Conservation (phyloP, 805 yeast genomes). For the Pichia phayaonensis region DNA sequence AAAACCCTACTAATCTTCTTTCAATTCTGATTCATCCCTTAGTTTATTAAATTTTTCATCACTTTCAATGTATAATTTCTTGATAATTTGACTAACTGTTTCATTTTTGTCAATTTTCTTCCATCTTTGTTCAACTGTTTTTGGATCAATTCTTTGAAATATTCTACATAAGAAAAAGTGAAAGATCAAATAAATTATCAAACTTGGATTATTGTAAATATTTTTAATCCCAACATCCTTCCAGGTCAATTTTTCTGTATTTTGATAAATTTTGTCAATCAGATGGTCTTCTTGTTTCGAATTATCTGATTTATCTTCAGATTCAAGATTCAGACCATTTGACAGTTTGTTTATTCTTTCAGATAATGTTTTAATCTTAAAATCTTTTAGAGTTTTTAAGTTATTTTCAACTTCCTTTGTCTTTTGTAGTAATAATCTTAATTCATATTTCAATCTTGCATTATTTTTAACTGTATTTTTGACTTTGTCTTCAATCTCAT, state of each 20-base stretch:
- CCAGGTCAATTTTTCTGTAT: conserved; percentile 7
- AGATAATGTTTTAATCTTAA: conserved; percentile 28
- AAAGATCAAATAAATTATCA: conserved; percentile 17
- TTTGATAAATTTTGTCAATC: conserved; percentile 5
- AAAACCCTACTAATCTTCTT: neutral
- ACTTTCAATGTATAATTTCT: conserved; percentile 16
- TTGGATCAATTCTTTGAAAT: conserved; percentile 11
- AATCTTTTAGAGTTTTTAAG: conserved; percentile 27
- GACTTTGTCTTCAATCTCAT: conserved; percentile 31
- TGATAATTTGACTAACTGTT: conserved; percentile 19
- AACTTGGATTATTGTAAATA: conserved; percentile 14
- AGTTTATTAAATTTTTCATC: conserved; percentile 3
- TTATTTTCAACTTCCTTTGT: conserved; percentile 63
- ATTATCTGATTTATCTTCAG: neutral
- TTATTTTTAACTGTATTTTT: conserved; percentile 47
- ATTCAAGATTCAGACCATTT: neutral
- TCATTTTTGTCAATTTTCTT: conserved; percentile 22
- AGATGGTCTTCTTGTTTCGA: neutral
- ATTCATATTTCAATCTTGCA: conserved; percentile 59
- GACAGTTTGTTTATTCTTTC: conserved; percentile 10
- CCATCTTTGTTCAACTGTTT: conserved; percentile 24
- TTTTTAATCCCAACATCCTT: conserved; percentile 3
- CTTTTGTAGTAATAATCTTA: conserved; percentile 48
- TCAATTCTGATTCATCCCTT: neutral
- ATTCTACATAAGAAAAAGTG: conserved; percentile 14